Percentiles rank a stretch among this genome's conserved stretches.
Evolutionary conservation across 1,284 basidiomycete species (phyloP).

Genomic region (Puccinia polysora): DNA sequence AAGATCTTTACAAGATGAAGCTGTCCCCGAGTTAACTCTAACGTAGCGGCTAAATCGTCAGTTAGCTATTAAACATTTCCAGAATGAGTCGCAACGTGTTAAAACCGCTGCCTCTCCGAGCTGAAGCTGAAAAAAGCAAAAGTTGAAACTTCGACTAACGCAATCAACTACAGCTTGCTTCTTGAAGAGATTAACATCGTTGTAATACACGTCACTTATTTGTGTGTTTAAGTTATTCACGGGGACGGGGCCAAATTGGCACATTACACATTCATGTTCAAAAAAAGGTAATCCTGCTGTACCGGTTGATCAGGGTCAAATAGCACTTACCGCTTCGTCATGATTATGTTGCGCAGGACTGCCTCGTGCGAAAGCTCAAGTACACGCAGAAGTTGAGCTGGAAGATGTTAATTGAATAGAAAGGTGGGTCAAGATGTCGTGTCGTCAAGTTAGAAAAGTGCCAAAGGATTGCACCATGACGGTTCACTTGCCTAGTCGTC

Average conservation of each 20-base stretch:
- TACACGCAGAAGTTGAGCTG: constrained; percentile 12
- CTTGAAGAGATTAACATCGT: constrained; percentile 33
- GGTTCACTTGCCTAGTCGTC: constrained; percentile 12
- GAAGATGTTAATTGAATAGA: background rate
- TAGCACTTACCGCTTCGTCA: constrained; percentile 28
- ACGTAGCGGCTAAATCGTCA: constrained; percentile 78
- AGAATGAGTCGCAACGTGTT: constrained; percentile 57
- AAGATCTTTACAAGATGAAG: constrained; percentile 65
- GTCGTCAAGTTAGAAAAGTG: background rate
- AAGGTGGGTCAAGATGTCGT: background rate
- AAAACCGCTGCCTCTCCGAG: background rate
- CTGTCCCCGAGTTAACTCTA: constrained; percentile 66
- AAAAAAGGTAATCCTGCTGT: background rate
- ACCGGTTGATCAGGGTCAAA: background rate
- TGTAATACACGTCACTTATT: constrained; percentile 30
- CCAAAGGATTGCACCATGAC: background rate
- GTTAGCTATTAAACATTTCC: constrained; percentile 62
- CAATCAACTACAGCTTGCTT: constrained; percentile 26
- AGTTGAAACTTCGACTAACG: constrained; percentile 18
- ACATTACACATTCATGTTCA: background rate
- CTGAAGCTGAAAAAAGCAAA: background rate
- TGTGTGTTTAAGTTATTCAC: too few species aligned
- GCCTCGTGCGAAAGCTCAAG: constrained; percentile 28
- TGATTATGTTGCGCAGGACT: constrained; percentile 16
- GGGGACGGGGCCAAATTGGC: background rate